Evolutionary conservation across 2,329 filamentous ascomycete genomes (phyloP).

Genomic region (Cladophialophora exuberans): DNA sequence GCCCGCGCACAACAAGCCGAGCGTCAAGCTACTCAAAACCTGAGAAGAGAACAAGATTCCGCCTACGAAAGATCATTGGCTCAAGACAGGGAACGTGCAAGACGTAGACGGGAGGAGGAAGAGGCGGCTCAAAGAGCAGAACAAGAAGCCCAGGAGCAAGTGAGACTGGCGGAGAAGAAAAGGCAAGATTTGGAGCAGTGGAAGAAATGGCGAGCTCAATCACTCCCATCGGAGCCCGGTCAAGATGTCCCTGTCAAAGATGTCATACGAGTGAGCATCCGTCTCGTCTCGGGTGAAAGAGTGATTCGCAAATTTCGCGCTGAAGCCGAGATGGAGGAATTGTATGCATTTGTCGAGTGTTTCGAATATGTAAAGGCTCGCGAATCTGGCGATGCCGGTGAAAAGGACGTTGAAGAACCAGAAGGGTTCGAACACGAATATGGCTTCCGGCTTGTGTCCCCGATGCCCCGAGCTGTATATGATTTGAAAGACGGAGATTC

Average conservation of each 20-base stretch:
- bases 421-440: conserved; percentile 78
- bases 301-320: conserved; percentile 75
- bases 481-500: conserved; percentile 68
- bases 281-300: conserved; percentile 68
- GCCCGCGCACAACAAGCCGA: conserved; percentile 77
- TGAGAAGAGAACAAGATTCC: conserved; percentile 87
- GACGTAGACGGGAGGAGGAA: conserved; percentile 75
- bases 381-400: conserved; percentile 38
- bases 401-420: conserved; percentile 56
- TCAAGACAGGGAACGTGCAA: conserved; percentile 80
- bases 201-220: conserved; percentile 76
- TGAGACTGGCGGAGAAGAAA: conserved; percentile 58
- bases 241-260: conserved; percentile 66
- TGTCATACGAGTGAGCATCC: conserved; percentile 70
- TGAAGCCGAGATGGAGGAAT: conserved; percentile 76
- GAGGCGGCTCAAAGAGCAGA: conserved; percentile 64
- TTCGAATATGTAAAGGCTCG: conserved; percentile 64
- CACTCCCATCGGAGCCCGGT: conserved; percentile 69
- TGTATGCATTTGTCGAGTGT: conserved; percentile 97
- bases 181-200: conserved; percentile 67
- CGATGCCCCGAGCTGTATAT: conserved; percentile 81
- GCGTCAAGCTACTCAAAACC: conserved; percentile 76
- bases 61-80: conserved; percentile 93
- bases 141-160: conserved; percentile 55
- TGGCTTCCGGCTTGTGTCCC: conserved; percentile 80